Evolutionary conservation across 2,329 filamentous ascomycete genomes (phyloP).

Genomic region (Ascochyta rabiei): DNA sequence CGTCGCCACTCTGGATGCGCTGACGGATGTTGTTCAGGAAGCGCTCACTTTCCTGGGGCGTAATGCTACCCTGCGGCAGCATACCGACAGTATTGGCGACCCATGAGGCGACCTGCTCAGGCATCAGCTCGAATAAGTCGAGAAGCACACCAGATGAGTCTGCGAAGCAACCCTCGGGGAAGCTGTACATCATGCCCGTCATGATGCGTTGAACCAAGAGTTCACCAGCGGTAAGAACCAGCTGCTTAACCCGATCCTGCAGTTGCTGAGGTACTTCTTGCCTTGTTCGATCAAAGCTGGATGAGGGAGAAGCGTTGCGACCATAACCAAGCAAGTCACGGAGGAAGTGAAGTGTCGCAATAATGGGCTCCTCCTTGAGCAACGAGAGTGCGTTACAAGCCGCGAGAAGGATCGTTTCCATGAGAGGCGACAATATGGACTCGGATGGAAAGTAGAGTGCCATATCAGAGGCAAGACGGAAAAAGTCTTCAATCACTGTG

Average conservation of each 20-base stretch:
- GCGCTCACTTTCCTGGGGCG: slow-evolving; percentile 77
- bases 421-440: slow-evolving; percentile 78
- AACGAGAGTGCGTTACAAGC: slow-evolving; percentile 84
- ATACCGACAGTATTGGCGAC: slow-evolving; percentile 82
- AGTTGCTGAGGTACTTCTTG: slow-evolving; percentile 71
- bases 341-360: slow-evolving; percentile 89
- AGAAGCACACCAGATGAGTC: slow-evolving; percentile 94
- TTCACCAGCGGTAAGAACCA: slow-evolving; percentile 74
- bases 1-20: slow-evolving; percentile 70
- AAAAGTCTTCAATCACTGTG: slow-evolving; percentile 91
- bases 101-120: slow-evolving; percentile 79
- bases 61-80: slow-evolving; percentile 76
- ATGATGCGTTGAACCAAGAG: slow-evolving; percentile 84
- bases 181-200: slow-evolving; percentile 99
- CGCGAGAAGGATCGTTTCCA: slow-evolving; percentile 84
- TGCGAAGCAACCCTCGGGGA: slow-evolving; percentile 92
- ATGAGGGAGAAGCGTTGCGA: slow-evolving; percentile 68
- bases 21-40: slow-evolving; percentile 82
- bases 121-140: slow-evolving; percentile 84
- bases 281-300: slow-evolving; percentile 65
- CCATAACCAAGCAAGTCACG: slow-evolving; percentile 91
- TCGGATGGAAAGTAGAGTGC: slow-evolving; percentile 90
- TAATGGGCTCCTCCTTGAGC: slow-evolving; percentile 89
- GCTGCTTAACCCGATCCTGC: slow-evolving; percentile 72
- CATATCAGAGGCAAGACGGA: slow-evolving; percentile 88